Evolutionary conservation across 1,139 yeast genomes (phyloP), one percentile per base, ranked within the genome.

Genomic region (Casaregolazyma lundiana): DNA sequence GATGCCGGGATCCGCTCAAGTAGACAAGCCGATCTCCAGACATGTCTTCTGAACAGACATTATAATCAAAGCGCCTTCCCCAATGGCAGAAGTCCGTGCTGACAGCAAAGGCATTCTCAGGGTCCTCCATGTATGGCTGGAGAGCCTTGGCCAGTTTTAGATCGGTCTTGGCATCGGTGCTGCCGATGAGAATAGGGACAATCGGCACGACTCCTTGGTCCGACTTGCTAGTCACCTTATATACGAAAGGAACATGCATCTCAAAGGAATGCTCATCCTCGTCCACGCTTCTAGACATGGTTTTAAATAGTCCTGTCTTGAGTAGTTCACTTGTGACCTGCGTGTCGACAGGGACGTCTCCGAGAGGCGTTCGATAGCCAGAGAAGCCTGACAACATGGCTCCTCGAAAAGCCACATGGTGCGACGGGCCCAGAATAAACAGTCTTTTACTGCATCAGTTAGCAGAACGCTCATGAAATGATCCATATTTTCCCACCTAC

Each of bases 71-170:
- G 40, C 95, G 68, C 3, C 75, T 59, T 1, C 97, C 97, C 98
- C 98, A 92, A 61, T 92, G 98, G 62, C 97, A 90, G 60, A 92
- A 94, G 67, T 92, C 99, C 1, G 95, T 80, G 59, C 95, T 85
- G 4, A 92, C 73, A 20, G 87, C 78, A 65, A 92, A 85, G 1
- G 88, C 81, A 59, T 81, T 84, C 30, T 67, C 66, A 19, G 74
- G 73, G 55, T 83, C 77, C 3, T 63, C 64, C 47, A 88, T 62
- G 55, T 75, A 85, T 1, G 82, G 80, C 9, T 67, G 64, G 44
- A 92, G 68, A 0, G 70, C 56, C 1, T 62, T 56, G 0, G 84
- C 82, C 17, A 85, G 60, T 18, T 67, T 64, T 11, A 61, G 58
- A 46, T 78, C 79, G 41, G 75, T 68, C 1, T 54, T 54, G 9